Conservation (phyloP, 2,329 filamentous ascomycete species). For the Aspergillus ochraceus region DNA sequence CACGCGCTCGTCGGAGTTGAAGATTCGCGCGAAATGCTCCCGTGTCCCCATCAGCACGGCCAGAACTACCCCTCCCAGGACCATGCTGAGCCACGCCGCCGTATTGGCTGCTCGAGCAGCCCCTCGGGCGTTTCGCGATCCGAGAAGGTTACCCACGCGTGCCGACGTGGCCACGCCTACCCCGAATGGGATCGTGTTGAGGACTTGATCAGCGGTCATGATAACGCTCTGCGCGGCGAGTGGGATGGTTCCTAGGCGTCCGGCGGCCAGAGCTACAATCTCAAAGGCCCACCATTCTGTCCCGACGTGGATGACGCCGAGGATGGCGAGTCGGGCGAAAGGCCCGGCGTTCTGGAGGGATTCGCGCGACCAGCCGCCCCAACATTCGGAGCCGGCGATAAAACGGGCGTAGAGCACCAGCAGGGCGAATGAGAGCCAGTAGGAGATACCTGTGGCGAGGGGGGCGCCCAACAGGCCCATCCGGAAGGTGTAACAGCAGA, state of each 20-base stretch:
- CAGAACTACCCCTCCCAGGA: conserved; percentile 68
- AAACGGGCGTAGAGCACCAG: conserved; percentile 73
- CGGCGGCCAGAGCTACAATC: conserved; percentile 81
- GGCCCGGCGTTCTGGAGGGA: conserved; percentile 67
- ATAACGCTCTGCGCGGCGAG: conserved; percentile 84
- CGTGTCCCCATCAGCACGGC: conserved; percentile 68
- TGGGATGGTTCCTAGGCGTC: conserved; percentile 73
- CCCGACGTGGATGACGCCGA: conserved; percentile 80
- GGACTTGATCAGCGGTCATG: conserved; percentile 84
- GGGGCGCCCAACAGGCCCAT: conserved; percentile 78
- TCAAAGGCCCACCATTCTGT: conserved; percentile 97
- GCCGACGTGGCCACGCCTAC: conserved; percentile 78
- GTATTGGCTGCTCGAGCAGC: conserved; percentile 73
- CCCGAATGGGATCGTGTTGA: conserved; percentile 84
- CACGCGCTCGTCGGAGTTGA: conserved; percentile 75
- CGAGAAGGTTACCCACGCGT: conserved; percentile 77
- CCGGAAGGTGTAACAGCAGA: conserved; percentile 71
- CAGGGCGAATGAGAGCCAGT: conserved; percentile 80
- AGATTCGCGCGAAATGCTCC: conserved; percentile 72
- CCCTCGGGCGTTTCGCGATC: conserved; percentile 63
- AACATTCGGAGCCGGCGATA: conserved; percentile 70
- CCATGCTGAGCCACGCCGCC: conserved; percentile 70
- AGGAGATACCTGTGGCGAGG: conserved; percentile 77
- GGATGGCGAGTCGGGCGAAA: conserved; percentile 71
- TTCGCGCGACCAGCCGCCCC: conserved; percentile 70